Evolutionary conservation across 1,284 basidiomycete species (phyloP).

Genomic region (Austroboletus niveus): DNA sequence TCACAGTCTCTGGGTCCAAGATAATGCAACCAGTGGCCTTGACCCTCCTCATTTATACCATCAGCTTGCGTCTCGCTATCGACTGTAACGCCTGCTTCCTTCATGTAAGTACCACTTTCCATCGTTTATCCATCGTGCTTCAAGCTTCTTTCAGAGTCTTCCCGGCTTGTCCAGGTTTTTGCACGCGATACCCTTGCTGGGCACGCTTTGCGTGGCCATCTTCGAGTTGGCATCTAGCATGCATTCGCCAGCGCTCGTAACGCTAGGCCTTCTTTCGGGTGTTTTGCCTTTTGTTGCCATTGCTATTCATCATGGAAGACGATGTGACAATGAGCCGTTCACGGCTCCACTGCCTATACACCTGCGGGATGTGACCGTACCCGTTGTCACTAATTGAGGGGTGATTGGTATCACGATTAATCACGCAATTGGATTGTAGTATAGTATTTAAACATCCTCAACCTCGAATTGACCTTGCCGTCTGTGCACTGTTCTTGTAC

Average conservation of each 20-base stretch:
- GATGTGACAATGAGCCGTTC: background rate
- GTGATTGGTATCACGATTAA: no score
- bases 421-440: no score
- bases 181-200: slow-evolving; percentile 19
- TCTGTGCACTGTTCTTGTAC: no score
- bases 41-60: slow-evolving; percentile 19
- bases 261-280: slow-evolving; percentile 5
- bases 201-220: slow-evolving; percentile 10
- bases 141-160: background rate
- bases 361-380: background rate
- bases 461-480: no score
- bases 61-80: slow-evolving; percentile 16
- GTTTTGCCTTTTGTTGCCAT: slow-evolving; percentile 7
- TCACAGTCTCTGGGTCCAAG: slow-evolving; percentile 5
- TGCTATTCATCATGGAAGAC: background rate
- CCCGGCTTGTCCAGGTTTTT: slow-evolving; percentile 11
- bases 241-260: slow-evolving; percentile 9
- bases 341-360: background rate
- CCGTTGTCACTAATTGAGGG: background rate
- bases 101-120: background rate
- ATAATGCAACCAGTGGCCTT: slow-evolving; percentile 10
- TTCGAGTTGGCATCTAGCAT: slow-evolving; percentile 7
- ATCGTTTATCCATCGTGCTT: background rate
- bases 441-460: no score
- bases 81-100: slow-evolving; percentile 3